phyloP scores from a whole-genome alignment of 805 yeast genomes.

The Yarrowia bubula region DNA sequence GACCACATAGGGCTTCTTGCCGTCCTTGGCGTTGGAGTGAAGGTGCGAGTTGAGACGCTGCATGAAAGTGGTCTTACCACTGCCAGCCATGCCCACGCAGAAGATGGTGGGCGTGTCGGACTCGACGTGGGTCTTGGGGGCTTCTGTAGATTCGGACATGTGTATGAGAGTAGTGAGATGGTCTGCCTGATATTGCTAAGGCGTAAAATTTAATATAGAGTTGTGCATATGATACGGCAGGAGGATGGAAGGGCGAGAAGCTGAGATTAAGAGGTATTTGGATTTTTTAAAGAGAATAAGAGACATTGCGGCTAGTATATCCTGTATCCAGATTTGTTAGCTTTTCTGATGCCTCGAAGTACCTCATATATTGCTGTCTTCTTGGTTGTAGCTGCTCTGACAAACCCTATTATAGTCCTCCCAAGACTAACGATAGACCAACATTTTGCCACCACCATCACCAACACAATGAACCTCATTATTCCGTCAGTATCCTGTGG shows the following conservation, averaged over 20 bases:
- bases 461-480: slow-evolving; percentile 39
- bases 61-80: slow-evolving; percentile 97
- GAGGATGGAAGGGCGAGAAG: background rate
- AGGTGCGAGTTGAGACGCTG: slow-evolving; percentile 89
- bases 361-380: too few species aligned
- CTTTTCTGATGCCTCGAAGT: too few species aligned
- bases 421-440: background rate
- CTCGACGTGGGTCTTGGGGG: slow-evolving; percentile 4
- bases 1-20: slow-evolving; percentile 76
- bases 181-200: slow-evolving; percentile 13
- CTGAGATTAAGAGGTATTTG: background rate
- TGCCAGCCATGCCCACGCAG: slow-evolving; percentile 69
- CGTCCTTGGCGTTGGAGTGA: slow-evolving; percentile 48
- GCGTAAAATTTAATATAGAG: slow-evolving; percentile 21
- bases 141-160: background rate
- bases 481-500: slow-evolving; percentile 84
- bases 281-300: background rate
- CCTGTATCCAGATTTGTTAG: background rate
- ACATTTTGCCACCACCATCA: background rate
- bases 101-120: slow-evolving; percentile 37
- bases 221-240: background rate
- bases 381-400: too few species aligned
- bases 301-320: background rate
- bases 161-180: background rate
- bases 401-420: too few species aligned